phyloP scores from a whole-genome alignment of 2,329 filamentous ascomycete species.

The Aureobasidium sp. region DNA sequence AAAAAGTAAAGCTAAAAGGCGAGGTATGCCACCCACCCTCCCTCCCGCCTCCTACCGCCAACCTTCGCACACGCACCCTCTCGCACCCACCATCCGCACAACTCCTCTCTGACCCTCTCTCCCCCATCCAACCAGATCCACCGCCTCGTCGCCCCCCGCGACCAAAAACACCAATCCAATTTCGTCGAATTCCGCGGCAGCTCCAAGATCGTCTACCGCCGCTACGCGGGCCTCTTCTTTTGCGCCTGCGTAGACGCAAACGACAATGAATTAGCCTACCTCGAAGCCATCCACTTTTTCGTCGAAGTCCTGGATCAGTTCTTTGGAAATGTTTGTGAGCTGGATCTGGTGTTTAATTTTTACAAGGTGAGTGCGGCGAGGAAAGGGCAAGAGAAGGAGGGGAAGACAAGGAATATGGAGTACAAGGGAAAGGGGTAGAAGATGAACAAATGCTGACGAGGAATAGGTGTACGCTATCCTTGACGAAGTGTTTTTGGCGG shows the following conservation, averaged over 20 bases:
- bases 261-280: conserved; percentile 93
- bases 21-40: conserved; percentile 53
- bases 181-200: conserved; percentile 91
- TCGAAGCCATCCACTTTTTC: conserved; percentile 99
- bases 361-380: conserved; percentile 50
- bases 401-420: neutral
- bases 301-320: conserved; percentile 98
- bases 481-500: conserved; percentile 94
- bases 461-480: conserved; percentile 89
- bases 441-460: conserved; percentile 24
- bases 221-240: conserved; percentile 97
- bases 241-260: conserved; percentile 98
- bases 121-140: conserved; percentile 59
- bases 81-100: conserved; percentile 2
- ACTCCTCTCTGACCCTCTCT: conserved; percentile 1
- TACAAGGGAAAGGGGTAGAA: neutral
- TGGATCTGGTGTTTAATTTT: conserved; percentile 76
- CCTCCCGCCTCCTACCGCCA: neutral
- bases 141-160: conserved; percentile 91
- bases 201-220: conserved; percentile 91
- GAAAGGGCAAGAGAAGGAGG: no score
- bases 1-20: conserved; percentile 98
- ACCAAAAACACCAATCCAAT: conserved; percentile 99
- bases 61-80: neutral
- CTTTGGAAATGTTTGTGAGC: conserved; percentile 97